Evolutionary conservation across 2,329 filamentous ascomycete species (phyloP).

Genomic region (Talaromyces funiculosus): DNA sequence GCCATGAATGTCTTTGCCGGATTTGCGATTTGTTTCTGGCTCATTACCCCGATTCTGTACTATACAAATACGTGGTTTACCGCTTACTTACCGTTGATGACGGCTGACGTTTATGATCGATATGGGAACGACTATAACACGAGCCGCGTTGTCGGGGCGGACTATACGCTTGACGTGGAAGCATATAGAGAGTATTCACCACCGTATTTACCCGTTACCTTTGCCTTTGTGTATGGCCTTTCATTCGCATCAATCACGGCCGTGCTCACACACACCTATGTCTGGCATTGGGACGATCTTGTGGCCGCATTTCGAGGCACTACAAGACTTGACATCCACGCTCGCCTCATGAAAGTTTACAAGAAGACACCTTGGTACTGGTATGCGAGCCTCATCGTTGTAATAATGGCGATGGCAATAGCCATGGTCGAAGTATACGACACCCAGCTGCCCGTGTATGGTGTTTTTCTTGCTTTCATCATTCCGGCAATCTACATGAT

Average conservation of each 20-base stretch:
- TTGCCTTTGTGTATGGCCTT: constrained; percentile 48
- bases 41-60: constrained; percentile 29
- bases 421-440: constrained; percentile 38
- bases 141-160: constrained; percentile 48
- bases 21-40: constrained; percentile 23
- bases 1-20: constrained; percentile 29
- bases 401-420: constrained; percentile 26
- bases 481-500: constrained; percentile 42
- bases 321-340: constrained; percentile 40
- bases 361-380: constrained; percentile 39
- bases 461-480: constrained; percentile 37
- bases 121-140: constrained; percentile 55
- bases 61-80: constrained; percentile 49
- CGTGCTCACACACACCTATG: constrained; percentile 29
- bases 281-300: constrained; percentile 28
- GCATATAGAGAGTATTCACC: constrained; percentile 61
- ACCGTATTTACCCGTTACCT: constrained; percentile 57
- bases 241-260: constrained; percentile 60
- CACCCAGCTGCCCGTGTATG: constrained; percentile 40
- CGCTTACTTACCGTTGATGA: constrained; percentile 56
- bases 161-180: constrained; percentile 52
- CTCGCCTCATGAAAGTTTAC: constrained; percentile 37
- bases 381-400: constrained; percentile 35
- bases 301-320: constrained; percentile 24
- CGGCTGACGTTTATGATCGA: constrained; percentile 56